Evolutionary conservation across 2,329 filamentous ascomycete species (phyloP).

Genomic region (Ascochyta pisi): DNA sequence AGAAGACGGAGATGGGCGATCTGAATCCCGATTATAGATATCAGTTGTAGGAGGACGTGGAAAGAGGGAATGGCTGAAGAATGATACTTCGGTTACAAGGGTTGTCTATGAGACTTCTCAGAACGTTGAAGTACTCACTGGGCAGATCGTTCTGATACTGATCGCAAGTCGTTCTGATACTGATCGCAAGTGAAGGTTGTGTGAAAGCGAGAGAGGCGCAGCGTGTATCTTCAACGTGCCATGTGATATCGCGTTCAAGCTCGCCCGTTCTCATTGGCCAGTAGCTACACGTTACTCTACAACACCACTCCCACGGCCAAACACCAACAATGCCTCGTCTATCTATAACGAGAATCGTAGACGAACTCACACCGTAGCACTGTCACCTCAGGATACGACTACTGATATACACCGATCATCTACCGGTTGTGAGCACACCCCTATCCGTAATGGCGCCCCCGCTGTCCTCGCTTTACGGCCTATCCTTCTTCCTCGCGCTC

Average conservation of each 20-base stretch:
- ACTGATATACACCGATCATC: background rate
- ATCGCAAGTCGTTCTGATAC: background rate
- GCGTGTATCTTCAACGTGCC: background rate
- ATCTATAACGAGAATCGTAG: background rate
- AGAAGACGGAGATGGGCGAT: slow-evolving; percentile 68
- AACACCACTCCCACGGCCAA: background rate
- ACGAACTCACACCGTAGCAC: background rate
- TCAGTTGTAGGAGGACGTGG: slow-evolving; percentile 52
- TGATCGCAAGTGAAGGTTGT: background rate
- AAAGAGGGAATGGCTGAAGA: background rate
- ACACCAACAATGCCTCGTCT: background rate
- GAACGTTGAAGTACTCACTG: background rate
- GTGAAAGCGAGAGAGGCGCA: background rate
- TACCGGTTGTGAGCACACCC: background rate
- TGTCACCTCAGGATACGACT: too few relatives aligned
- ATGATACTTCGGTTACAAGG: background rate
- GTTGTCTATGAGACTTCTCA: background rate
- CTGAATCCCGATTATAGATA: slow-evolving; percentile 67
- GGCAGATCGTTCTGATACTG: background rate
- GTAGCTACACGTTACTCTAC: background rate
- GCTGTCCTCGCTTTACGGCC: slow-evolving; percentile 27
- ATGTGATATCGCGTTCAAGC: background rate
- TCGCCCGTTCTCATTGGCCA: background rate
- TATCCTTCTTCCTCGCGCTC: slow-evolving; percentile 43
- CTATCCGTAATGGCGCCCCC: slow-evolving; percentile 30